A percentile compares a stretch with the other conserved stretches of the same genome.
Conservation (phyloP, 2,329 filamentous ascomycete species). For the Aspergillus neotritici region DNA sequence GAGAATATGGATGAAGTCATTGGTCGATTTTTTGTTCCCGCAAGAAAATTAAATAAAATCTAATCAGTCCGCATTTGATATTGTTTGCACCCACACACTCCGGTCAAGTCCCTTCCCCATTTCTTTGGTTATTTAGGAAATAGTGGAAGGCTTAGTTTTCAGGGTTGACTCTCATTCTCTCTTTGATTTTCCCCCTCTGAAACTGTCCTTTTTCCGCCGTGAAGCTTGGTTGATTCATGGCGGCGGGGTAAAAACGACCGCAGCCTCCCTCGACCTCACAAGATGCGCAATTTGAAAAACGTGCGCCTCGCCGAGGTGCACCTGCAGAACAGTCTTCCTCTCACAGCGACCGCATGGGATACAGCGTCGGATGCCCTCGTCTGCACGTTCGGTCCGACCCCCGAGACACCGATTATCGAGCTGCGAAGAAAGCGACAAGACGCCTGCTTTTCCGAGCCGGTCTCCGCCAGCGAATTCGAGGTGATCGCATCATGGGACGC, state of each 20-base stretch:
- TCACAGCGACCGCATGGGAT: conserved; percentile 84
- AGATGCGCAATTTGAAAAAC: conserved; percentile 85
- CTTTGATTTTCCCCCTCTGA: background rate
- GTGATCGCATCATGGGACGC: conserved; percentile 83
- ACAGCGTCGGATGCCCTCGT: conserved; percentile 69
- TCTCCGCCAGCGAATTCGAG: conserved; percentile 37
- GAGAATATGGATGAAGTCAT: conserved; percentile 42
- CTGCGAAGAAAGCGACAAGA: conserved; percentile 51
- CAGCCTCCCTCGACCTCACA: conserved; percentile 22
- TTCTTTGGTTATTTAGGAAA: too few species aligned
- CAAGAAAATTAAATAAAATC: conserved; percentile 34
- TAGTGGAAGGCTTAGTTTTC: background rate
- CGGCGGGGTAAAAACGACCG: conserved; percentile 29
- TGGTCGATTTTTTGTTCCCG: conserved; percentile 30
- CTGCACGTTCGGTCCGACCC: conserved; percentile 76
- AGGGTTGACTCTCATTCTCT: conserved; percentile 1
- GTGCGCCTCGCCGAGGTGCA: conserved; percentile 64
- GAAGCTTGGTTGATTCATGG: conserved; percentile 25
- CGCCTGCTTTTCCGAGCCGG: conserved; percentile 35
- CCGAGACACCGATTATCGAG: conserved; percentile 65
- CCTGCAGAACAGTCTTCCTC: conserved; percentile 53
- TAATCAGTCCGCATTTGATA: conserved; percentile 28
- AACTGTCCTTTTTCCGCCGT: conserved; percentile 4
- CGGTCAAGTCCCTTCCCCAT: too few species aligned
- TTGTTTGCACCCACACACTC: conserved; percentile 1